Evolutionary conservation across 331 rosid species (phyloP), one percentile per base, ranked within the genome.

Genomic region (Spiraea crenata): DNA sequence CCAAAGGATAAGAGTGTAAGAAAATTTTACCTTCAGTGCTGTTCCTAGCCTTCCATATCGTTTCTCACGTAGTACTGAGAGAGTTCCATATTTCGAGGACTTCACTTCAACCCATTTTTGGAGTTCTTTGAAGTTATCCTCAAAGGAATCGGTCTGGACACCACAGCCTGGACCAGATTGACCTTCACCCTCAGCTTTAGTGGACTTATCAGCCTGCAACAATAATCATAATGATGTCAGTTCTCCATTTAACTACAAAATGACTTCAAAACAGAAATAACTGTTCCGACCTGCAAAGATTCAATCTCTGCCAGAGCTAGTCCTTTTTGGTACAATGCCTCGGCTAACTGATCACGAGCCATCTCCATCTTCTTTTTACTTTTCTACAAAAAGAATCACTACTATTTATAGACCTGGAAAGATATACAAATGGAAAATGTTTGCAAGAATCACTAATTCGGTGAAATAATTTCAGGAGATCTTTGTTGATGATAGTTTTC

Each of bases 91-190:
- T 65, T 87, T 91, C 51, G 83, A 63, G 71, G 95, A 80, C 79
- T 89, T 93, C 69, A 86, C 84, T 58, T 91, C 85, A 70, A 91
- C 97, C 99, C 96, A 93, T 81, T 87, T 93, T 81, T 87, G 85
- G 73, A 93, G 84, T 71, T 93, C 97, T 56, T 70, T 76, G 52
- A 85, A 93, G 88, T 82, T 93, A 76, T 86, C 91, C 64, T 87
- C 92, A 78, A 93, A 93, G 69, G 73, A 62, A 49, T 93, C 90
- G 57, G 80, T 72, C 69, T 10, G 79, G 49, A 31, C 47, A 44
- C 67, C 75, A 63, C 82, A 70, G 31, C 72, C 86, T 12, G 69
- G 61, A 61, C 63, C 76, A 15, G 87, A 70, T 47, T 63, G 81
- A 50, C 81, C 74, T 69, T 75, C 77, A 79, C 55, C 85, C 74